Base-by-base conservation (phyloP, 2,329 filamentous ascomycete genomes). In the Fusarium virguliforme region DNA sequence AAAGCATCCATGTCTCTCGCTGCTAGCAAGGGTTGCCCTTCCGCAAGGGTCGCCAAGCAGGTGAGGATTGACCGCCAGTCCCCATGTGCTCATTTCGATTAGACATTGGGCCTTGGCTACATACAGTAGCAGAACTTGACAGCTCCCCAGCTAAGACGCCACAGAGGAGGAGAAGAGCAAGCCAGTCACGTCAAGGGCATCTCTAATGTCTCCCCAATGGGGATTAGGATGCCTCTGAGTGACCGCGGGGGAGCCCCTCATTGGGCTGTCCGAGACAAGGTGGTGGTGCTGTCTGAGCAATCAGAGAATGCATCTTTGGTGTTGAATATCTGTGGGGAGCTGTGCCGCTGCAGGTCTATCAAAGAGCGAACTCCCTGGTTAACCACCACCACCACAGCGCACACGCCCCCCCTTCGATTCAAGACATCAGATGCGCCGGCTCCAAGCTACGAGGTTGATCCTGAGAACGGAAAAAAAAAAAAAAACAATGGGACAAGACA, bases 401-500 rank as follows among this genome's bases (percentile, higher is more conserved):
- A 38, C 15, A 40, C 37, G 6, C 35, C 10, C 43, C 26, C 43
- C 24, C 43, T 26, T 24, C 40, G 40, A 24, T 43, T 43, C 43
- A 40, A 57, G 54, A 56, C 59, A 59, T 46, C 32, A 38, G 34
- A 38, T 24, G 48, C 51, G 46, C 64, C 35, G 53, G 6, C 32
- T 48, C 37, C 51, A 22, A 70, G 68, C 57, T 62, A 65, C 51
- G 34, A 43, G 60, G 67, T 54, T 72, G 71, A 74, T 74, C 72
- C 43, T 40, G 26, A 64, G 18, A 18, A 18, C 18, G 18, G 2
- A 18, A 18, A 18, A 18, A 2, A 18, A 18, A 18, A 65, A 63
- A 64, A 55, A 43, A 67, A 64, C 63, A 63, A 54, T 54, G 53
- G 46, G 22, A 18, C 18, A 18, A 18, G 40, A 43, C 32, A 10